These are phyloP conservation scores for Neurospora sp. DNA, from an alignment of 2,329 filamentous ascomycete genomes.

Conservation along the genomic window DNA sequence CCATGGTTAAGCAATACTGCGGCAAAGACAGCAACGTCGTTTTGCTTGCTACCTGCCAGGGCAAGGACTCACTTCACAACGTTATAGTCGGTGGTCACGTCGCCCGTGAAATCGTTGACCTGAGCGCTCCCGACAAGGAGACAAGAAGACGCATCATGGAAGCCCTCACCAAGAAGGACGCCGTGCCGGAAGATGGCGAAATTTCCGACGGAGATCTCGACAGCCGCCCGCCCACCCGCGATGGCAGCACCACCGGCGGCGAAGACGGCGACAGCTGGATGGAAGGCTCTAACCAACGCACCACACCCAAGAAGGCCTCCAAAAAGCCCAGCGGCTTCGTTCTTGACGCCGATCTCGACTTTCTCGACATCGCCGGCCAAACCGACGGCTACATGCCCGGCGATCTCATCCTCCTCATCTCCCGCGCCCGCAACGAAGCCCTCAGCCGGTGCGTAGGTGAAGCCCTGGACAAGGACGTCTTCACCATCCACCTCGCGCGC, in stretches of 20 bases:
- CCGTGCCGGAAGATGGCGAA: constrained; percentile 28
- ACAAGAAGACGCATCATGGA: constrained; percentile 75
- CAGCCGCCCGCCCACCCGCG: constrained; percentile 47
- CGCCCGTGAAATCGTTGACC: constrained; percentile 77
- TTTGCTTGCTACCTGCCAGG: constrained; percentile 79
- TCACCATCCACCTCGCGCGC: constrained; percentile 48
- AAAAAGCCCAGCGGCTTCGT: constrained; percentile 52
- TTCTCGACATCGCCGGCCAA: constrained; percentile 83
- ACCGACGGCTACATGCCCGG: constrained; percentile 98
- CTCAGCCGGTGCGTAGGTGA: constrained; percentile 69
- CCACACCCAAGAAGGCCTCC: constrained; percentile 32
- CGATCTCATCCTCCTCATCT: constrained; percentile 76
- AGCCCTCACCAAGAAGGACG: constrained; percentile 54
- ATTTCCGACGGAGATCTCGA: constrained; percentile 25
- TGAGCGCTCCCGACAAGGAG: constrained; percentile 91
- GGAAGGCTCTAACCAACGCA: constrained; percentile 55
- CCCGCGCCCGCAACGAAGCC: constrained; percentile 82
- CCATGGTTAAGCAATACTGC: constrained; percentile 77
- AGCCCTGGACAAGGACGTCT: constrained; percentile 26
- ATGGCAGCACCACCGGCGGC: constrained; percentile 35
- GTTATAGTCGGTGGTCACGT: constrained; percentile 86
- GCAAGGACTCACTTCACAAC: constrained; percentile 86
- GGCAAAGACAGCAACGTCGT: constrained; percentile 71
- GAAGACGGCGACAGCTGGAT: constrained; percentile 60
- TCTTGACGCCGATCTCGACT: constrained; percentile 69